phyloP scores from a whole-genome alignment of 345 rosid species.

The Eucalyptus regnans region DNA sequence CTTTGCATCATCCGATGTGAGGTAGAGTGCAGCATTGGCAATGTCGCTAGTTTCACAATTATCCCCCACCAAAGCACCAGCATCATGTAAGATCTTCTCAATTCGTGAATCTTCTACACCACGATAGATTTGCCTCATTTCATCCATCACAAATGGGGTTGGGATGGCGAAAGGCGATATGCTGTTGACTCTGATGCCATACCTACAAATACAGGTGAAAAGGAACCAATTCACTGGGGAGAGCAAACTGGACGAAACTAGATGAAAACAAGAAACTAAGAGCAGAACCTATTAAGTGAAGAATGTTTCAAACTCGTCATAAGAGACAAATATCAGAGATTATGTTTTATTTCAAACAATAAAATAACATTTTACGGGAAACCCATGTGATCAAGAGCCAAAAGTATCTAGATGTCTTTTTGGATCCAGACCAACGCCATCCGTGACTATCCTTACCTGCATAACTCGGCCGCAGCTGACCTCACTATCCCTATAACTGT shows the following conservation, averaged over 20 bases:
- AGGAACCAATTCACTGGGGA: neutral
- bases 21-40: slow-evolving; percentile 80
- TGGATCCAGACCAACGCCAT: slow-evolving; percentile 30
- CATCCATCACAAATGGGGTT: slow-evolving; percentile 48
- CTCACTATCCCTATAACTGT: slow-evolving; percentile 48
- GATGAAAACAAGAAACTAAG: neutral
- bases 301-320: neutral
- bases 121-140: slow-evolving; percentile 27
- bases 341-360: neutral
- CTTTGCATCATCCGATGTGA: slow-evolving; percentile 74
- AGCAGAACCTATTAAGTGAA: neutral
- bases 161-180: slow-evolving; percentile 75
- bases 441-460: slow-evolving; percentile 2
- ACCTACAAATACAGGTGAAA: slow-evolving; percentile 12
- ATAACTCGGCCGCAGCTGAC: slow-evolving; percentile 60
- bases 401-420: neutral
- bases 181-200: slow-evolving; percentile 67
- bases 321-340: neutral
- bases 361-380: neutral
- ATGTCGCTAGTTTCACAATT: slow-evolving; percentile 58
- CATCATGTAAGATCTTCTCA: slow-evolving; percentile 17
- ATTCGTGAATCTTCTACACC: slow-evolving; percentile 21
- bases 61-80: slow-evolving; percentile 42
- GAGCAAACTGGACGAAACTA: neutral
- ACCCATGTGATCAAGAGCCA: neutral